Conservation (phyloP, 2,329 filamentous ascomycete species). For the Atkinsonella texensis region DNA sequence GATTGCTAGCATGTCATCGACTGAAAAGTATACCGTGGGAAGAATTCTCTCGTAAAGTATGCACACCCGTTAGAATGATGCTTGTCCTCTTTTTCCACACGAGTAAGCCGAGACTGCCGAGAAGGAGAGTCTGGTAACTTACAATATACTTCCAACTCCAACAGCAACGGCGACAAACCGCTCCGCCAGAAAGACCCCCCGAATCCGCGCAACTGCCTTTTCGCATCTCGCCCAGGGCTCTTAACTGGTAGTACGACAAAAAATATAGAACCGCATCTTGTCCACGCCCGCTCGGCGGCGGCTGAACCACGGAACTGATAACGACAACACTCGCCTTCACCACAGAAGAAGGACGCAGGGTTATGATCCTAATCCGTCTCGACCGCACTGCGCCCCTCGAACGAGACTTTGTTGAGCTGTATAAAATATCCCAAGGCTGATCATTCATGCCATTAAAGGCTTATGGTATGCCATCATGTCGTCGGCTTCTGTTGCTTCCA, state of each 20-base stretch:
- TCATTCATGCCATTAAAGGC: too few relatives aligned
- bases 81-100: constrained; percentile 9
- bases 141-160: constrained; percentile 12
- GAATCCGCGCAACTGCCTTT: background rate
- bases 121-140: constrained; percentile 7
- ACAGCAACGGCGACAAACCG: constrained; percentile 13
- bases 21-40: too few relatives aligned
- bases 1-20: too few relatives aligned
- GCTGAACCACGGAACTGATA: background rate
- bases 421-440: too few relatives aligned
- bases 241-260: constrained; percentile 9
- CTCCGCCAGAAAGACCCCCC: constrained; percentile 11
- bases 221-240: constrained; percentile 7
- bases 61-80: too few relatives aligned
- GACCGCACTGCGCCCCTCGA: too few relatives aligned
- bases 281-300: background rate
- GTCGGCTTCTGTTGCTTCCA: too few relatives aligned
- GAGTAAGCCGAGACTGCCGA: constrained; percentile 12
- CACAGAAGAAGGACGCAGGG: background rate
- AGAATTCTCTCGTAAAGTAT: too few relatives aligned
- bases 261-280: constrained; percentile 11
- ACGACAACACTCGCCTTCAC: background rate
- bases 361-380: too few relatives aligned
- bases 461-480: too few relatives aligned
- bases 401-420: too few relatives aligned